These are phyloP conservation scores for Martiniozyma asiatica DNA, from an alignment of 1,139 yeast species.

Conservation along the genomic window DNA sequence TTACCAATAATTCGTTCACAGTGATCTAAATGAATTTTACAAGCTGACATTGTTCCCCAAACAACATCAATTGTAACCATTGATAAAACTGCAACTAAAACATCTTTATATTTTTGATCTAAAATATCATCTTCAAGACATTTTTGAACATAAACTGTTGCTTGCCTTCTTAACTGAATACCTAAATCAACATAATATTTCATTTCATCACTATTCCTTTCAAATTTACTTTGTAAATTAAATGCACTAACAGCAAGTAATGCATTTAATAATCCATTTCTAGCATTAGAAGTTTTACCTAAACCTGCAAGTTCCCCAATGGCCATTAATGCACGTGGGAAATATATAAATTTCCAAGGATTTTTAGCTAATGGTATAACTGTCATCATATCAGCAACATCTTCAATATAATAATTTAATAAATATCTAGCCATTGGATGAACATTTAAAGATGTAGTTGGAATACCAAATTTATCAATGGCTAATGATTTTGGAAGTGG, in stretches of 20 bases:
- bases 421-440: constrained; percentile 60
- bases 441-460: constrained; percentile 49
- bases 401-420: constrained; percentile 61
- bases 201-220: constrained; percentile 49
- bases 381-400: constrained; percentile 81
- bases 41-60: constrained; percentile 87
- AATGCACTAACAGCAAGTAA: constrained; percentile 73
- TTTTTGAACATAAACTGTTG: constrained; percentile 51
- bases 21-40: constrained; percentile 61
- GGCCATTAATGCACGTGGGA: constrained; percentile 73
- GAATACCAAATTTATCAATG: constrained; percentile 33
- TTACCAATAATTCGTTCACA: constrained; percentile 66
- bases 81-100: constrained; percentile 69
- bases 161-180: constrained; percentile 61
- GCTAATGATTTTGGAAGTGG: constrained; percentile 32
- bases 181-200: constrained; percentile 63
- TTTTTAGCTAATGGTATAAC: constrained; percentile 71
- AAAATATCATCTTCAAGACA: constrained; percentile 38
- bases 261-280: constrained; percentile 71
- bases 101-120: constrained; percentile 71
- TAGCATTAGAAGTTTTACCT: constrained; percentile 66
- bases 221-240: constrained; percentile 63
- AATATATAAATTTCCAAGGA: constrained; percentile 79
- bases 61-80: constrained; percentile 85
- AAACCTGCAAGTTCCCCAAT: constrained; percentile 68